Percentiles rank a stretch among this genome's conserved stretches.
Conservation (phyloP, 305 asterid genomes). For the Fraxinus albicans region DNA sequence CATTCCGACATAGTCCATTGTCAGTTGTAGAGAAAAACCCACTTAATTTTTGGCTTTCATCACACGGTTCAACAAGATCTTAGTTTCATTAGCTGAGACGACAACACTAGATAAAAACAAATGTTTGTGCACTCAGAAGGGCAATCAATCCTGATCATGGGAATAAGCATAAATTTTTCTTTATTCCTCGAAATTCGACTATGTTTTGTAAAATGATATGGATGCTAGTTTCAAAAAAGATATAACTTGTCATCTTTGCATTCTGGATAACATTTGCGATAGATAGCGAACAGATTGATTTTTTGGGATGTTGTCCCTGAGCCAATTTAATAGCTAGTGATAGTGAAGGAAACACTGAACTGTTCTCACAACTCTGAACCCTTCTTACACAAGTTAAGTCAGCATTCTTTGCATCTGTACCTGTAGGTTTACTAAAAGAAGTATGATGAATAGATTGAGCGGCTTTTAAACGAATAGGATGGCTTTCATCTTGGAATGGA, state of each 20-base stretch:
- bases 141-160: not conserved
- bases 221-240: constrained; percentile 1
- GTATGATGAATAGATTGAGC: not conserved
- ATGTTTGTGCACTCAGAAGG: not conserved
- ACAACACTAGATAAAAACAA: not conserved
- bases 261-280: not conserved
- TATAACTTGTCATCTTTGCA: not conserved
- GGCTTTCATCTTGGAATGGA: too few species aligned
- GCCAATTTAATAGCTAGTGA: constrained; percentile 90
- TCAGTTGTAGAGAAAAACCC: not conserved
- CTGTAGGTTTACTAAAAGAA: constrained; percentile 30
- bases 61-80: not conserved
- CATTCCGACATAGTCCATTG: not conserved
- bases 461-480: not conserved
- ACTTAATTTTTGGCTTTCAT: not conserved
- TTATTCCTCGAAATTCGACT: not conserved
- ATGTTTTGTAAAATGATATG: not conserved
- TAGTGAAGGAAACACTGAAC: constrained; percentile 77
- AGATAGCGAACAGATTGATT: constrained; percentile 64
- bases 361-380: constrained; percentile 50
- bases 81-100: not conserved
- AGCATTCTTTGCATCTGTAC: constrained; percentile 51
- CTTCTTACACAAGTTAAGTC: constrained; percentile 47
- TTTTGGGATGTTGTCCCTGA: constrained; percentile 61
- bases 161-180: not conserved